Base-by-base conservation (phyloP, 164 flowering plant species). In the Berberis vulgaris region DNA sequence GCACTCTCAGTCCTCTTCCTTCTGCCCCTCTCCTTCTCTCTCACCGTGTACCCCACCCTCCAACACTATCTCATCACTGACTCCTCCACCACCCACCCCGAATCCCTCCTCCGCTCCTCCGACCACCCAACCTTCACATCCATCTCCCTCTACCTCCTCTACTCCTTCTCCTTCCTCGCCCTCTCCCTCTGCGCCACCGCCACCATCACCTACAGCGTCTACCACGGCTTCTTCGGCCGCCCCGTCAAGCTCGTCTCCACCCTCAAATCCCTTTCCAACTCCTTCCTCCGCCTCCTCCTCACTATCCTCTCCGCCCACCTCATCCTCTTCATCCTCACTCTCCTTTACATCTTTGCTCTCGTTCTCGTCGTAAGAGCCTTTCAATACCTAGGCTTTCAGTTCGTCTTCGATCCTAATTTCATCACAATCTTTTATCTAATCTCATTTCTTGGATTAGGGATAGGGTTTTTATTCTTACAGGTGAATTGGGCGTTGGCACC, bases 1-100 rank as follows among this genome's bases (percentile, higher is more conserved):
- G 91, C 82, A 5, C 85, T 86, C 62, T 80, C 89, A 7, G 83
- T 86, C 61, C 72, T 86, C 73, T 87, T 87, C 74, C 82, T 84
- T 63, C 82, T 87, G 45, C 91, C 91, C 8, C 69, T 81, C 67
- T 75, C 83, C 60, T 81, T 86, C 75, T 70, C 76, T 44, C 9
- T 71, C 62, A 43, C 61, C 66, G 76, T 79, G 71, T 74, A 53
- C 76, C 81, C 79, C 42, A 63, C 78, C 40, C 63, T 74, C 61
- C 69, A 13, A 11, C 13, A 38, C 61, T 10, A 26, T 26, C 26
- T 68, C 7, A 41, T 58, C 60, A 39, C 54, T 13, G 10, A 44
- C 7, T 40, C 70, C 57, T 49, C 43, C 2, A 45, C 63, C 0
- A 41, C 6, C 4, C 55, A 10, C 5, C 13, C 70, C 54, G 8